Base-by-base conservation (phyloP, 2,329 filamentous ascomycete genomes). In the Epichloe brachyelytri region DNA sequence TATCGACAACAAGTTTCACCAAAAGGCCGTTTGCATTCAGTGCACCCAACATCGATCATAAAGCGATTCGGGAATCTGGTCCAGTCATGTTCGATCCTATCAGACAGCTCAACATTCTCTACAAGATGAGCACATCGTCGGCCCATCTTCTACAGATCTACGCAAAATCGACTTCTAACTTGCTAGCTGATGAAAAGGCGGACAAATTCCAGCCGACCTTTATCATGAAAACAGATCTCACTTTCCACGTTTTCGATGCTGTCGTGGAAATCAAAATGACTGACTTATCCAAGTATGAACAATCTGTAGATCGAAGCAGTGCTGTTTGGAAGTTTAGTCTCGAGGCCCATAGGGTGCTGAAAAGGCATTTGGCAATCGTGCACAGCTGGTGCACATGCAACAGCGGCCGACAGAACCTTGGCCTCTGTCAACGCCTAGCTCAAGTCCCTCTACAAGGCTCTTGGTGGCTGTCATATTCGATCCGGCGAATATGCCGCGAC, bases 41-140 rank as follows among this genome's bases (percentile, higher is more conserved):
- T 59, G 66, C 62, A 59, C 51, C 60, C 2, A 61, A 62, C 37
- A 51, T 56, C 2, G 60, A 58, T 38, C 39, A 53, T 3, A 75
- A 71, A 53, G 57, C 61, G 26, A 61, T 70, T 54, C 66, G 68
- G 55, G 70, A 74, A 65, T 65, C 51, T 20, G 69, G 73, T 0
- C 90, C 93, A 1, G 75, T 90, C 33, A 71, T 96, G 46, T 95
- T 86, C 62, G 91, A 97, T 63, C 79, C 81, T 0, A 72, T 73
- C 22, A 78, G 86, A 55, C 79, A 82, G 33, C 71, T 94, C 51
- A 98, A 98, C 58, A 62, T 97, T 19, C 71, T 95, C 5, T 96
- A 84, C 71, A 96, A 95, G 67, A 95, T 96, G 86, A 85, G 82
- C 0, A 69, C 80, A 14, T 95, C 86, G 84, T 93, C 90, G 8